Evolutionary conservation across 2,329 filamentous ascomycete species (phyloP), one percentile per base, ranked within the genome.

Genomic region (Chaetoscypha palmicola): DNA sequence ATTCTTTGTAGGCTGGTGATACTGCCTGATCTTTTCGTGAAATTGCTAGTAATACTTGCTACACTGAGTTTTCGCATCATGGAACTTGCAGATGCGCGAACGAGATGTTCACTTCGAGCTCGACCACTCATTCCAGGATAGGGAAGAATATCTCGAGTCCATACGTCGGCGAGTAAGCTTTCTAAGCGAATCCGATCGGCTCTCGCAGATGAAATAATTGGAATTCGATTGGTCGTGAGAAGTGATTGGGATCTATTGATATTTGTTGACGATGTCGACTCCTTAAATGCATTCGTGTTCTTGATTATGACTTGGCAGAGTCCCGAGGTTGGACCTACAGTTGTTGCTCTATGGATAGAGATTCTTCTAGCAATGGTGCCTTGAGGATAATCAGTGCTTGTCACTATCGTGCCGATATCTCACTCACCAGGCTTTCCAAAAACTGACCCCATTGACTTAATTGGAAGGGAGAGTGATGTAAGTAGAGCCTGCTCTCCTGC

Each of bases 31-130:
- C 83, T 78, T 54, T 82, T 85, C 28, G 78, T 76, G 59, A 94
- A 90, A 37, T 83, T 83, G 53, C 77, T 83, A 11, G 85, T 76
- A 51, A 92, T 83, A 62, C 82, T 89, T 38, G 83, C 82, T 58
- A 87, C 82, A 64, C 86, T 94, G 50, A 96, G 74, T 61, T 90
- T 94, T 41, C 89, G 77, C 68, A 95, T 94, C 59, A 95, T 78
- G 1, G 86, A 86, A 26, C 86, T 88, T 10, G 89, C 86, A n/a
- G 84, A 88, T 31, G 77, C 78, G 39, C 85, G 75, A 36, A 92
- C 81, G 3, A 87, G 69, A 58, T 85, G 79, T 55, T 94, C 78
- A 55, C 84, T 67, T 68, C 79, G 63, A 62, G 77, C 63, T 67
- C 80, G 63, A 64, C 63, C 71, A 23, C 76, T 76, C 77, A 95